Conservation (phyloP, 768 basidiomycete species). For the Pholiota molesta region DNA sequence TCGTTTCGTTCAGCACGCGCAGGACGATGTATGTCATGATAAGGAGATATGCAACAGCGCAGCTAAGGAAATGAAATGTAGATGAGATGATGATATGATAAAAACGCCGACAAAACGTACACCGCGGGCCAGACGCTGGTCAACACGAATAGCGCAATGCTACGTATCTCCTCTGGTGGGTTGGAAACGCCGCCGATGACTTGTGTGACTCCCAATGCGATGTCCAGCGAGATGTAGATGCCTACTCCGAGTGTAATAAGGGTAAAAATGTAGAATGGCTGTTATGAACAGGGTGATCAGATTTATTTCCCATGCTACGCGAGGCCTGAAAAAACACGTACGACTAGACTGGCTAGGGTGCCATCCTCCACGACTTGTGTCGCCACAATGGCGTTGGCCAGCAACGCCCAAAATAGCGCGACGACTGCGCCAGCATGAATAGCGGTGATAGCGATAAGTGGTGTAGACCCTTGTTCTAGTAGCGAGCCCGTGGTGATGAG, state of each 20-base stretch:
- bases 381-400: slow-evolving; percentile 76
- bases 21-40: slow-evolving; percentile 86
- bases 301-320: background rate
- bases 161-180: slow-evolving; percentile 58
- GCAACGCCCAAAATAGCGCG: slow-evolving; percentile 77
- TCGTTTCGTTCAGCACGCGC: slow-evolving; percentile 71
- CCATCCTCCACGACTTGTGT: slow-evolving; percentile 96
- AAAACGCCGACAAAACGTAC: slow-evolving; percentile 22
- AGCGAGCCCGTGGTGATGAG: slow-evolving; percentile 81
- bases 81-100: background rate
- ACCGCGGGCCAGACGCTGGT: slow-evolving; percentile 37
- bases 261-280: slow-evolving; percentile 68
- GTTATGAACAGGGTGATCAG: background rate
- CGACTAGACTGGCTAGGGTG: slow-evolving; percentile 68
- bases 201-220: slow-evolving; percentile 65
- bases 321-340: slow-evolving; percentile 35
- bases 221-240: slow-evolving; percentile 85
- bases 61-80: slow-evolving; percentile 22
- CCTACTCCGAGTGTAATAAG: slow-evolving; percentile 69
- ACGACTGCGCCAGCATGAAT: slow-evolving; percentile 81
- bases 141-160: slow-evolving; percentile 80
- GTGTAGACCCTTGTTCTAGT: slow-evolving; percentile 74
- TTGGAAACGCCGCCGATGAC: slow-evolving; percentile 58
- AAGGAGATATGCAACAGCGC: slow-evolving; percentile 63
- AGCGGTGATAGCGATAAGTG: slow-evolving; percentile 70